These are phyloP conservation scores for Penicillium vulpinum DNA, from an alignment of 2,329 filamentous ascomycete species.

Conservation along the genomic window DNA sequence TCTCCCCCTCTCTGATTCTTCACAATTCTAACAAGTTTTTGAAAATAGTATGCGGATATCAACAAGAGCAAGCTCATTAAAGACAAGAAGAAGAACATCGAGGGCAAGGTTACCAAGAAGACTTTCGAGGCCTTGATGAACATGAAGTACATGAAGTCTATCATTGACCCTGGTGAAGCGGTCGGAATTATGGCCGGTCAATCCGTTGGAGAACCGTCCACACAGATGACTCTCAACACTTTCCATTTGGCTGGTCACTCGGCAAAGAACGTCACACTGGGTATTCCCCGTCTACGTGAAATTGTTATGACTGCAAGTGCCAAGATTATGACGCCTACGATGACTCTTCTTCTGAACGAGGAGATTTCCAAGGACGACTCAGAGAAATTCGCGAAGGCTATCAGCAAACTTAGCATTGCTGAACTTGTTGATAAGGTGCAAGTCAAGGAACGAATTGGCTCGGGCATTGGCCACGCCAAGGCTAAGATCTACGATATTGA, in stretches of 20 bases:
- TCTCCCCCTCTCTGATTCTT: not conserved
- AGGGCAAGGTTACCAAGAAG: slow-evolving; percentile 58
- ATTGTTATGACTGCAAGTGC: slow-evolving; percentile 96
- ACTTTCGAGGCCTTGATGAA: slow-evolving; percentile 82
- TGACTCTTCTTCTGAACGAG: slow-evolving; percentile 71
- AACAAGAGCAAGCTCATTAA: slow-evolving; percentile 66
- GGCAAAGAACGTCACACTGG: slow-evolving; percentile 96
- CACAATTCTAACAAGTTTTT: slow-evolving; percentile 18
- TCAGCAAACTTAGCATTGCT: slow-evolving; percentile 79
- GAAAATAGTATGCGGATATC: slow-evolving; percentile 68
- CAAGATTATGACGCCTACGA: slow-evolving; percentile 78
- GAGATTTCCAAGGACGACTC: slow-evolving; percentile 69
- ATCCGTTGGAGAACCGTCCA: slow-evolving; percentile 94
- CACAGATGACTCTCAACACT: slow-evolving; percentile 98
- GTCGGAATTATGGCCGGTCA: slow-evolving; percentile 96
- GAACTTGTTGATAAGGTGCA: slow-evolving; percentile 79
- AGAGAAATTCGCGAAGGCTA: slow-evolving; percentile 84
- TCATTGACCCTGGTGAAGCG: slow-evolving; percentile 93
- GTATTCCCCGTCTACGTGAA: slow-evolving; percentile 95
- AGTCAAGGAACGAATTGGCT: slow-evolving; percentile 76
- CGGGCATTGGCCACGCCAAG: slow-evolving; percentile 65
- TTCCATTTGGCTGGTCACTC: slow-evolving; percentile 99
- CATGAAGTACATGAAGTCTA: slow-evolving; percentile 87
- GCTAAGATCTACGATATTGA: slow-evolving; percentile 84
- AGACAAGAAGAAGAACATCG: slow-evolving; percentile 56